Base-by-base conservation (phyloP, 2,329 filamentous ascomycete species). In the Neofusicoccum sp. region DNA sequence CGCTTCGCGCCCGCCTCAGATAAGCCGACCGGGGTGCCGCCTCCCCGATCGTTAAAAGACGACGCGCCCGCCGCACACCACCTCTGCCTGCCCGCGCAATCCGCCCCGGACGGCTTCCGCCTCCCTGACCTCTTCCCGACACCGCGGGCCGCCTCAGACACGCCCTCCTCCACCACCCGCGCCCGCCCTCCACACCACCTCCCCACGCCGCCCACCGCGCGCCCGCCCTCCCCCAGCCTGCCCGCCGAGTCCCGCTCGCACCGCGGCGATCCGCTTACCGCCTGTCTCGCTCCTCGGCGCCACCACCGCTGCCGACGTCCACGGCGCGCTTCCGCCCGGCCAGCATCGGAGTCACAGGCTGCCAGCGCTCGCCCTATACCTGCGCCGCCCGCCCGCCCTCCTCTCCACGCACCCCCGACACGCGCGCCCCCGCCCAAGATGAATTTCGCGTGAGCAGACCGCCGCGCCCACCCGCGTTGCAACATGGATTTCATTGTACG, bases 401-500 rank as follows among this genome's bases (percentile, higher is more conserved):
- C 33, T 38, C 24, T 38, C 28, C n/a, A 36, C 58, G 4, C n/a
- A 40, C 33, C 14, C 49, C 59, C 38, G 31, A 58, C n/a, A 48
- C 56, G 43, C 44, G n/a, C 20, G 16, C 16, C 33, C 28, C 54
- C 34, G 34, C 57, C 16, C 57, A 59, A 59, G 34, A 61, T 61
- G 59, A 53, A 56, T 40, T 41, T 51, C 31, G 59, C 49, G 57
- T 61, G 43, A 57, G 59, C 47, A n/a, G n/a, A n/a, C 12, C 38
- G 24, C 43, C 48, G 49, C 59, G 48, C 40, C 41, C 38, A 60
- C 36, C 34, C 47, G 58, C 48, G 33, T 45, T 40, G 41, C 49
- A 67, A 68, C 28, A 75, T 76, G 73, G 73, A 76, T 69, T 76
- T 75, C 64, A 76, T 72, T 65, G 73, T 74, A 71, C 63, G 51